A percentile compares a stretch with the other conserved stretches of the same genome.
Conservation (phyloP, 75 land plant genomes). For the Adiantum capillusveneris region DNA sequence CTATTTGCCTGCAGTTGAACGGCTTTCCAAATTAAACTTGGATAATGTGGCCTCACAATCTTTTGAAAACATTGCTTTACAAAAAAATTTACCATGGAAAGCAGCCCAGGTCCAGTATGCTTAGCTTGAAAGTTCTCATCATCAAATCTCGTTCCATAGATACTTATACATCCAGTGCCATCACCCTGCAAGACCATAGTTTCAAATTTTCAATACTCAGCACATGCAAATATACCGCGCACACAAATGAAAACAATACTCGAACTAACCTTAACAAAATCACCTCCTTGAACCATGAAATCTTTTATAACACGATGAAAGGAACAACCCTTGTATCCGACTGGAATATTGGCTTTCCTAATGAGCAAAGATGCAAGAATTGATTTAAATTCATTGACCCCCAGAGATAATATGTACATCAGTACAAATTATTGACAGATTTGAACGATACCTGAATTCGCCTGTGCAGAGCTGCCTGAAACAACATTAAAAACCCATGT, state of each 20-base stretch:
- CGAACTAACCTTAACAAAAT: constrained; percentile 67
- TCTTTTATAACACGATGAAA: constrained; percentile 94
- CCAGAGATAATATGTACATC: too few relatives aligned
- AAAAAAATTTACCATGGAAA: constrained; percentile 73
- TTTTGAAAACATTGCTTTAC: not conserved
- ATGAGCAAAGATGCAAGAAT: not conserved
- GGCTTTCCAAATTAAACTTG: too few relatives aligned
- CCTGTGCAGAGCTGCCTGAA: constrained; percentile 84
- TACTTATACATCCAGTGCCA: constrained; percentile 90
- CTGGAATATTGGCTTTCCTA: constrained; percentile 77
- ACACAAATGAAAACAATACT: not conserved
- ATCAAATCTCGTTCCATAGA: constrained; percentile 91
- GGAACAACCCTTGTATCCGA: constrained; percentile 80
- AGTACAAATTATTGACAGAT: too few relatives aligned
- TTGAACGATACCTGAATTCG: constrained; percentile 59
- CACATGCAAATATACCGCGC: not conserved
- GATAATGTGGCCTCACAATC: too few relatives aligned
- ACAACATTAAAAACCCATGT: not conserved
- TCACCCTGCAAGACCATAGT: constrained; percentile 77
- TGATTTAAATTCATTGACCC: too few relatives aligned
- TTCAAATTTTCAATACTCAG: not conserved
- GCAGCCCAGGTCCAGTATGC: constrained; percentile 91
- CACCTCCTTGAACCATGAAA: constrained; percentile 96
- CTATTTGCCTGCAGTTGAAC: constrained; percentile 69
- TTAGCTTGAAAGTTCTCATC: constrained; percentile 94